These are phyloP conservation scores for Yamadazyma triangularis DNA, from an alignment of 1,139 yeast genomes.

Conservation along the genomic window DNA sequence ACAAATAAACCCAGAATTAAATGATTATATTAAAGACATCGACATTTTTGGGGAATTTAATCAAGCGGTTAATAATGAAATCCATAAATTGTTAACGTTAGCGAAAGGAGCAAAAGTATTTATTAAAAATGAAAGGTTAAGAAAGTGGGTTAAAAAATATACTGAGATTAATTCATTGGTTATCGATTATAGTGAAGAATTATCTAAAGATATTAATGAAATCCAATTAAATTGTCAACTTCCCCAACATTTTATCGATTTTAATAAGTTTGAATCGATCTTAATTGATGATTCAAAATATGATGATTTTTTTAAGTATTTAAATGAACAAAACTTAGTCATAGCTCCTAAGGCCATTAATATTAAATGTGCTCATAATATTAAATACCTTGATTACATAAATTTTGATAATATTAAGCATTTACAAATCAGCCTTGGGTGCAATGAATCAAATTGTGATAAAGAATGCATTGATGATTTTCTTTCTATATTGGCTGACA, in stretches of 20 bases:
- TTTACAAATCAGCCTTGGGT: too few relatives aligned
- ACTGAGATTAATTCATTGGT: conserved; percentile 6
- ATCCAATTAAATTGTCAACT: conserved; percentile 6
- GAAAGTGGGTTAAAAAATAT: conserved; percentile 5
- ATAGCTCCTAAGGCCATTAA: too few relatives aligned
- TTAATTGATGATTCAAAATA: too few relatives aligned
- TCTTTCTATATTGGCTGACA: neutral
- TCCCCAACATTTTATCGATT: too few relatives aligned
- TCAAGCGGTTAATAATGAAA: conserved; percentile 32
- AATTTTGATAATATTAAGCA: too few relatives aligned
- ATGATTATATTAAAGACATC: conserved; percentile 19
- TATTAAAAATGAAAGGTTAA: conserved; percentile 5
- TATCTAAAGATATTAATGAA: conserved; percentile 5
- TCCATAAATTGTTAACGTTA: conserved; percentile 3
- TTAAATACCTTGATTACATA: too few relatives aligned
- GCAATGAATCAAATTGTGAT: neutral
- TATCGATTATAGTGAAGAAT: conserved; percentile 5
- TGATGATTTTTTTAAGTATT: too few relatives aligned
- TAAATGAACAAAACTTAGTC: too few relatives aligned
- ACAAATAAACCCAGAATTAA: conserved; percentile 23
- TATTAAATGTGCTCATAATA: too few relatives aligned
- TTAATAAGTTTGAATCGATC: too few relatives aligned
- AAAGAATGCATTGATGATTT: neutral
- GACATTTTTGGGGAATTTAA: conserved; percentile 16
- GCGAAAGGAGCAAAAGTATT: conserved; percentile 5